These are phyloP conservation scores for Populus davidiana DNA, from an alignment of 345 rosid genomes.

Conservation along the genomic window DNA sequence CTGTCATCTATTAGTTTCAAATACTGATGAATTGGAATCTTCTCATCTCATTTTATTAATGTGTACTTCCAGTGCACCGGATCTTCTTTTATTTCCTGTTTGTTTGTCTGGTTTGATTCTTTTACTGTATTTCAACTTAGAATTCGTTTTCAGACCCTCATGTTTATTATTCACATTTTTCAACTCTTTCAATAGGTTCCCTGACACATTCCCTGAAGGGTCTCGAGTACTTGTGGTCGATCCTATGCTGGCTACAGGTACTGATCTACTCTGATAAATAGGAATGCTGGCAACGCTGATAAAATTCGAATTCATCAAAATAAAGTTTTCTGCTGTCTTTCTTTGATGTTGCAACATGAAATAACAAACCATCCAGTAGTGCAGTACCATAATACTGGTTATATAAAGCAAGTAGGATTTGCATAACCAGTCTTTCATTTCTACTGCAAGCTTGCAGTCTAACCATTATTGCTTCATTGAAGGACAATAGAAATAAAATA, in stretches of 20 bases:
- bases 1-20: background rate
- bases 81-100: background rate
- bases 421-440: too few relatives aligned
- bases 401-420: too few relatives aligned
- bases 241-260: conserved; percentile 92
- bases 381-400: too few relatives aligned
- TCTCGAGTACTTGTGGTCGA: conserved; percentile 79
- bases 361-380: too few relatives aligned
- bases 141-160: background rate
- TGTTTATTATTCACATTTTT: conserved; percentile 9
- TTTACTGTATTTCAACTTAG: background rate
- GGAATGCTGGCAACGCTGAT: background rate
- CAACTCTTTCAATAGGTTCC: conserved; percentile 53
- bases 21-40: background rate
- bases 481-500: too few relatives aligned
- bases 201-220: conserved; percentile 58
- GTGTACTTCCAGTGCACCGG: background rate
- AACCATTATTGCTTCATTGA: too few relatives aligned
- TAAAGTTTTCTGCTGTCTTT: too few relatives aligned
- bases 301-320: too few relatives aligned
- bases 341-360: too few relatives aligned
- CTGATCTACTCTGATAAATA: background rate
- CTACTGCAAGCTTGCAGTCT: too few relatives aligned
- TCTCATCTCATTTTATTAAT: background rate
- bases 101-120: background rate